A percentile compares a stretch with the other conserved stretches of the same genome.
Conservation (phyloP, 2,329 filamentous ascomycete species). For the Talaromyces rugulosus region DNA sequence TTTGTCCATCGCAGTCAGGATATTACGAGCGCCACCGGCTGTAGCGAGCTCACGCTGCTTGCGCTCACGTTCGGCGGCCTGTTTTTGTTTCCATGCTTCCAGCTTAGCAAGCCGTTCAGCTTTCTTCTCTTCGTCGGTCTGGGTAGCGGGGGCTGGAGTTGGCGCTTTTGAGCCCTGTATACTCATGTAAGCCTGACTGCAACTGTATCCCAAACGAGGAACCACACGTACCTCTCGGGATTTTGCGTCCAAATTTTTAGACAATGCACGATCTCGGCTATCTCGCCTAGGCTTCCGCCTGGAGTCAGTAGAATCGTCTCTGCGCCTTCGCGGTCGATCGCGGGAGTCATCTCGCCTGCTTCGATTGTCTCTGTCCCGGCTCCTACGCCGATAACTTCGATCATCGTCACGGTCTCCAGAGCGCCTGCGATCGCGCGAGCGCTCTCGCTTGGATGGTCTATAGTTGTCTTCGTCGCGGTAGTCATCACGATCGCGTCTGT, state of each 20-base stretch:
- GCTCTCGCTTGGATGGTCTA: slow-evolving; percentile 58
- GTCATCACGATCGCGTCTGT: slow-evolving; percentile 41
- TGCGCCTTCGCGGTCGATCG: slow-evolving; percentile 60
- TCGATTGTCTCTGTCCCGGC: slow-evolving; percentile 60
- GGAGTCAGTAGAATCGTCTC: slow-evolving; percentile 69
- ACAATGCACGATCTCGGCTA: slow-evolving; percentile 53
- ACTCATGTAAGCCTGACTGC: slow-evolving; percentile 17
- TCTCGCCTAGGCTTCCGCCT: slow-evolving; percentile 63
- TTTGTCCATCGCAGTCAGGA: slow-evolving; percentile 70
- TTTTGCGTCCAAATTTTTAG: slow-evolving; percentile 48
- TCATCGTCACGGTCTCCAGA: slow-evolving; percentile 53
- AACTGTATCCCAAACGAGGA: neutral
- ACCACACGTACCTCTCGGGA: slow-evolving; percentile 54
- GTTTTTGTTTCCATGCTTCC: slow-evolving; percentile 89
- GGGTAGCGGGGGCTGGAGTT: slow-evolving; percentile 42
- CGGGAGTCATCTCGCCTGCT: slow-evolving; percentile 69
- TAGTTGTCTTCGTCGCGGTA: slow-evolving; percentile 59
- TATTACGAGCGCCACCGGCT: slow-evolving; percentile 60
- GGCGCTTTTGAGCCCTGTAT: slow-evolving; percentile 53
- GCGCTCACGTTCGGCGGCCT: slow-evolving; percentile 66
- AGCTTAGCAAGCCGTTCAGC: slow-evolving; percentile 75
- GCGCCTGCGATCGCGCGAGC: slow-evolving; percentile 47
- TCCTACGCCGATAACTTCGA: slow-evolving; percentile 57
- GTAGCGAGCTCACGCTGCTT: slow-evolving; percentile 65
- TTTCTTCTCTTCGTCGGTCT: slow-evolving; percentile 70